Conservation (phyloP, 352 stramenopile genomes). For the Blastocystis sp. region DNA sequence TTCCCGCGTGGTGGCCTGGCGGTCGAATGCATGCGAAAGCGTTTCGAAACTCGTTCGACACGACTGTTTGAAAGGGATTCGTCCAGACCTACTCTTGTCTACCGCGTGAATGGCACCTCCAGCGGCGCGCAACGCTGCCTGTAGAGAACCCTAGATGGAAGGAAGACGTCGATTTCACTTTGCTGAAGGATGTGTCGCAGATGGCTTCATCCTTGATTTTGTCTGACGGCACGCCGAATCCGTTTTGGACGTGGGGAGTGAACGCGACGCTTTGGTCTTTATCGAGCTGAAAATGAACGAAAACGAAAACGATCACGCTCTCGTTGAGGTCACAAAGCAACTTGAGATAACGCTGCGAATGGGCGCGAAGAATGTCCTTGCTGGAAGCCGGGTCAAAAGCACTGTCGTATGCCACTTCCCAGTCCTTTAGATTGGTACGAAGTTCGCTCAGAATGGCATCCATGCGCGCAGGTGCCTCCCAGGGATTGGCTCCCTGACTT, state of each 20-base stretch:
- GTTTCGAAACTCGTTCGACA: constrained; percentile 62
- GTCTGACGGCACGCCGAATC: constrained; percentile 56
- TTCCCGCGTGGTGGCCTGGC: constrained; percentile 71
- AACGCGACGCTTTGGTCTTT: constrained; percentile 62
- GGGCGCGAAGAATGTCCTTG: constrained; percentile 70
- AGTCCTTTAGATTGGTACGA: constrained; percentile 61
- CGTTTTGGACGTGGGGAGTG: constrained; percentile 65
- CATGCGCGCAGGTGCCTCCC: constrained; percentile 74
- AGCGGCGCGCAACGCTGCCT: constrained; percentile 69
- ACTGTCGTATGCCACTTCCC: constrained; percentile 64
- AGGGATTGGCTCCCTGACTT: constrained; percentile 64
- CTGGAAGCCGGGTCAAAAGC: constrained; percentile 72
- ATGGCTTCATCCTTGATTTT: constrained; percentile 61
- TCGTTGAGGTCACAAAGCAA: constrained; percentile 76
- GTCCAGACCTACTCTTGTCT: constrained; percentile 64
- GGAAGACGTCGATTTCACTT: background rate
- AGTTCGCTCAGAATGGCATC: constrained; percentile 67
- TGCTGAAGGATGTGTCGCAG: constrained; percentile 71
- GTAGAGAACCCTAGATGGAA: constrained; percentile 64
- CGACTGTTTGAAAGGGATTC: constrained; percentile 59
- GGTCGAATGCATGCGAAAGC: constrained; percentile 78
- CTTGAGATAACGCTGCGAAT: constrained; percentile 73
- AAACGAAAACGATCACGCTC: constrained; percentile 62
- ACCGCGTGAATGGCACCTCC: constrained; percentile 73
- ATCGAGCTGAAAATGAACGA: background rate